phyloP scores from a whole-genome alignment of 257 asterid species.

The Solanum neorickii region DNA sequence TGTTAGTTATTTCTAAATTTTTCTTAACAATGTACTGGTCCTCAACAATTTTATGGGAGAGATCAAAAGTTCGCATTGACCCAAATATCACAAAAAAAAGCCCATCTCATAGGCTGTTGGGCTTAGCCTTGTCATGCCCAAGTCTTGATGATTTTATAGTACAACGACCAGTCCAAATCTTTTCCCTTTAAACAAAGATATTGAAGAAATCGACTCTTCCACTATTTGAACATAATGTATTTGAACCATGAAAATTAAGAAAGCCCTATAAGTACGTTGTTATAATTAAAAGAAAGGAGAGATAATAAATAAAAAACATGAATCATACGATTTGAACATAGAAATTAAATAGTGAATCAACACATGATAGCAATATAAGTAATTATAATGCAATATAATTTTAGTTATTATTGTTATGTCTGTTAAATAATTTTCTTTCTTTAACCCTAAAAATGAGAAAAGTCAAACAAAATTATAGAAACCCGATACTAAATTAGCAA shows the following conservation, averaged over 20 bases:
- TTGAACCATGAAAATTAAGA: not conserved
- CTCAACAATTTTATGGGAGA: not conserved
- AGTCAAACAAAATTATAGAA: not conserved
- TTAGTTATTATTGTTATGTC: not conserved
- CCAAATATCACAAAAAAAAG: not conserved
- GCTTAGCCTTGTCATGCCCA: not conserved
- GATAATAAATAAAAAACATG: not conserved
- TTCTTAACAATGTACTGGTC: not conserved
- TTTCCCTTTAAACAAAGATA: too few species aligned
- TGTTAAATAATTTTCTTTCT: not conserved
- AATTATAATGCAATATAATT: not conserved
- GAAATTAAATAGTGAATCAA: not conserved
- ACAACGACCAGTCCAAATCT: not conserved
- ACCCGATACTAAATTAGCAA: not conserved
- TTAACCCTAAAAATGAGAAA: not conserved
- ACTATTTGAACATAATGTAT: not conserved
- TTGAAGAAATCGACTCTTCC: not conserved
- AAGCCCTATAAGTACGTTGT: fast-evolving
- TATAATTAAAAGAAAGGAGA: not conserved
- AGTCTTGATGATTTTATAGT: not conserved
- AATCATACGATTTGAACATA: not conserved
- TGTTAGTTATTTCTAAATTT: too few species aligned
- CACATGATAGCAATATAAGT: not conserved
- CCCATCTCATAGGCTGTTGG: not conserved
- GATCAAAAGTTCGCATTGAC: not conserved